Evolutionary conservation across 192 early-diverging fungal genomes (phyloP), one percentile per base, ranked within the genome.

Genomic region (Ambispora gerdemannii): DNA sequence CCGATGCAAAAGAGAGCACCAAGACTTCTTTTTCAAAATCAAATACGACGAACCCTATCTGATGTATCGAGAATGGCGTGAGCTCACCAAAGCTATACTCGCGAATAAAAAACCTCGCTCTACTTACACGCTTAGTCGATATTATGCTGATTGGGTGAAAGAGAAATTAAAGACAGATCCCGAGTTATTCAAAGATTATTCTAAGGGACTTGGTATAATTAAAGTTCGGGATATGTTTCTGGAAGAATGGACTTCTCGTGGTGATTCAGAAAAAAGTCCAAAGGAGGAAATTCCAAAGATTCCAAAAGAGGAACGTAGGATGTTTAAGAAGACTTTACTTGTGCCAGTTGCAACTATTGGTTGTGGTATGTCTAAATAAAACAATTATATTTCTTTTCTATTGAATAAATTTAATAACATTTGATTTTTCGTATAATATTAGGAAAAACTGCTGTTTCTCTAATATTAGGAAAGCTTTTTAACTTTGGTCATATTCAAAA

Each of bases 21-120:
- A 75, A 36, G 53, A 65, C 32, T 88, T 91, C 60, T 87, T 91
- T 71, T 96, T 94, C 84, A 98, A 98, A 81, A 84, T 96, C 80
- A 98, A 98, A 74, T 95, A 91, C 74, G 93, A 98, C 58, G 89
- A 93, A 74, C 91, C 93, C 0, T 98, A 98, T 58, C 75, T 97
- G 34, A 89, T 95, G 87, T 98, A 91, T 80, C 86, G 94, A 27
- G 96, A 98, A 62, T 98, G 95, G 92, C 84, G 96, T n/a, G 95
- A 97, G 71, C 72, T 95, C 6, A 98, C 96, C 10, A 90, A 88
- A 71, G 64, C 63, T 19, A 63, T 94, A 0, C 69, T 92, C 67
- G 31, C 13, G 19, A 61, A 66, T 11, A 61, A 56, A 34, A 47
- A 51, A 31, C 33, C 67, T 27, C 70, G 38, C 24, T 25, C 36